Evolutionary conservation across 345 rosid genomes (phyloP), one percentile per base, ranked within the genome.

Genomic region (Leavenworthia alabamica): DNA sequence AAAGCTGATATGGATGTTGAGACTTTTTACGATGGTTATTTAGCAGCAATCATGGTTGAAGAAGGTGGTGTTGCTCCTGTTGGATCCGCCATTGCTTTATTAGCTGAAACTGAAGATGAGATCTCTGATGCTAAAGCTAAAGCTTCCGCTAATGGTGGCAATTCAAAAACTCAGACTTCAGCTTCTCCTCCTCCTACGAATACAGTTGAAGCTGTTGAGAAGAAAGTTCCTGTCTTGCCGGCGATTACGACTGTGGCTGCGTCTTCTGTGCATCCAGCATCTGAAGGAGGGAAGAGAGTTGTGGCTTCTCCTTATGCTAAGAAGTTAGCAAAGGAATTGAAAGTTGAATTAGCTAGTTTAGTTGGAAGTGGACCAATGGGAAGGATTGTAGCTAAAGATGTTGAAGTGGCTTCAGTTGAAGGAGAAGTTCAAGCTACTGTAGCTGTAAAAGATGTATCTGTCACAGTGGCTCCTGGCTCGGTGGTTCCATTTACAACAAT

Each of bases 1-100:
- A 93, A 87, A 67, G 99, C 97, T 9, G 97, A 93, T 73, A 93
- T 93, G 99, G 99, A 93, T 64, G 99, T 89, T 8, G 97, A 89
- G 80, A 86, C 94, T 11, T 89, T 89, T 64, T 80, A 93, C 58
- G 99, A 93, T n/a, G 99, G 96, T 8, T 86, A 80, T 64, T 73
- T 93, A 1, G 99, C 97, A 3, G 87, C 95, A 9, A 84, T 86
- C 66, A 83, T 92, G 96, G 96, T 89, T 17, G 96, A 92, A 36
- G 99, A 93, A 64, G 97, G 94, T 1, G 94, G 88, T 24, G 86
- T 85, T 29, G 99, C 99, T 41, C 74, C 94, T 10, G 96, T 93
- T 7, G 99, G 97, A 37, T 87, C 99, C 17, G 96, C 96, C 26
- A 93, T 93, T 46, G 99, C 94, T 12, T 73, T 89, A 13, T 49